These are phyloP conservation scores for Dillenia turbinata DNA, from an alignment of 164 flowering plant genomes.

Conservation along the genomic window DNA sequence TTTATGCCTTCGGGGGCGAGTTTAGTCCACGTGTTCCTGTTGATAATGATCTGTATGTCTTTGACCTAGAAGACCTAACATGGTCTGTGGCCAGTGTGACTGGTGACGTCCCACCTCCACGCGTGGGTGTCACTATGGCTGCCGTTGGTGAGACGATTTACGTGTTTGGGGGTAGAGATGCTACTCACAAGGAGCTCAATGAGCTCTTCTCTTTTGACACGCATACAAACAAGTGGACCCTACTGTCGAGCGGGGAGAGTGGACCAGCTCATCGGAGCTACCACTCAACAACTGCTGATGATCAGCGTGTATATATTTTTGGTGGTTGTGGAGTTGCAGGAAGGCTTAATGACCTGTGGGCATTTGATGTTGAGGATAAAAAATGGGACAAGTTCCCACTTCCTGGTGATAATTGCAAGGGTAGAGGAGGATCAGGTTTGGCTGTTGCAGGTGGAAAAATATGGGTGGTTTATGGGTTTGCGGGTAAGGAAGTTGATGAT, in stretches of 20 bases:
- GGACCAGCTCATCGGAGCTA: slow-evolving; percentile 80
- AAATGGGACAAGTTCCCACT: slow-evolving; percentile 50
- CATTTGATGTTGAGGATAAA: slow-evolving; percentile 40
- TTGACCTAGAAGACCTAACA: slow-evolving; percentile 47
- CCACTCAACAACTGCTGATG: slow-evolving; percentile 73
- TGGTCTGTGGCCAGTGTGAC: slow-evolving; percentile 68
- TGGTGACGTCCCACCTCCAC: slow-evolving; percentile 90
- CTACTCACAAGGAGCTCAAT: slow-evolving; percentile 63
- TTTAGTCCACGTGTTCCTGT: slow-evolving; percentile 79
- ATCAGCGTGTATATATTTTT: slow-evolving; percentile 56
- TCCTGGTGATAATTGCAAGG: slow-evolving; percentile 54
- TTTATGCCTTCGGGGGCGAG: slow-evolving; percentile 93
- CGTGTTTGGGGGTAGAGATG: slow-evolving; percentile 89
- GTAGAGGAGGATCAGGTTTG: slow-evolving; percentile 88
- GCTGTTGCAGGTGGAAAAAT: slow-evolving; percentile 51
- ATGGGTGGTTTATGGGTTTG: slow-evolving; percentile 91
- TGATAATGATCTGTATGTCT: slow-evolving; percentile 72
- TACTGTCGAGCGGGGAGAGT: slow-evolving; percentile 42
- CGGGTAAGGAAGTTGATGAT: slow-evolving; percentile 76
- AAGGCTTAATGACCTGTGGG: slow-evolving; percentile 82
- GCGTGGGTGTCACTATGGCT: slow-evolving; percentile 88
- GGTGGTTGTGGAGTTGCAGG: slow-evolving; percentile 85
- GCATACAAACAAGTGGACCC: slow-evolving; percentile 52
- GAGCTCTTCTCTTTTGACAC: slow-evolving; percentile 89
- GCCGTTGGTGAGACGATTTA: slow-evolving; percentile 59